These are phyloP conservation scores for Ophiostoma tasmaniense DNA, from an alignment of 2,329 filamentous ascomycete genomes.

Conservation along the genomic window DNA sequence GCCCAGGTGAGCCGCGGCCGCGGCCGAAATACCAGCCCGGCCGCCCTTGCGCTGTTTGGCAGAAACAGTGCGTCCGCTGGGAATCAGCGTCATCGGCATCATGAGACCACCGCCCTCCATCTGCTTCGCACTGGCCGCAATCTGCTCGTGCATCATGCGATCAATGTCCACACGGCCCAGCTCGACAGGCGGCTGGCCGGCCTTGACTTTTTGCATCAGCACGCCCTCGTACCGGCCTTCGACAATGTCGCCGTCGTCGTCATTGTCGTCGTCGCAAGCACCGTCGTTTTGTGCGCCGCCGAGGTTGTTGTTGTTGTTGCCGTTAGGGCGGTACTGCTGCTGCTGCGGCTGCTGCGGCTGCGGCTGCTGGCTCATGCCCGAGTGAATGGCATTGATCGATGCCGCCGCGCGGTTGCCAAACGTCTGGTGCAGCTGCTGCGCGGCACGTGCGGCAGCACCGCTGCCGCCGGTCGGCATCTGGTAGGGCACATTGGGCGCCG, in stretches of 20 bases:
- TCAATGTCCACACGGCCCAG: slow-evolving; percentile 59
- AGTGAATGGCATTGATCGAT: slow-evolving; percentile 56
- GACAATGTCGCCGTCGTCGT: slow-evolving; percentile 56
- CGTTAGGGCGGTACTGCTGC: slow-evolving; percentile 18
- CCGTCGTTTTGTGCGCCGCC: slow-evolving; percentile 64
- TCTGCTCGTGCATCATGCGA: slow-evolving; percentile 57
- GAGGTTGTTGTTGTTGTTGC: slow-evolving; percentile 18
- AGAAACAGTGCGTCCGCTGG: slow-evolving; percentile 32
- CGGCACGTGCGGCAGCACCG: slow-evolving; percentile 46
- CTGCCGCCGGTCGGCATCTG: slow-evolving; percentile 24
- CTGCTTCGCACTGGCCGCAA: slow-evolving; percentile 54
- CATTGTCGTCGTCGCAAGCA: slow-evolving; percentile 55
- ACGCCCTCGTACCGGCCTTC: slow-evolving; percentile 56
- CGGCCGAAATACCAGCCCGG: background rate
- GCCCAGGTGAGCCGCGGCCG: background rate
- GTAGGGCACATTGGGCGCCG: slow-evolving; percentile 25
- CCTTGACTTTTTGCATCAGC: slow-evolving; percentile 47
- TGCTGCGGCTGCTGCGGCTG: slow-evolving; percentile 20
- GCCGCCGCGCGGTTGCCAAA: slow-evolving; percentile 57
- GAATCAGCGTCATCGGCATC: slow-evolving; percentile 51
- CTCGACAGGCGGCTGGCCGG: slow-evolving; percentile 45
- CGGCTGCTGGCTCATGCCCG: slow-evolving; percentile 27
- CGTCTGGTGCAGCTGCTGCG: slow-evolving; percentile 47
- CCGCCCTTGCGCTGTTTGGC: background rate
- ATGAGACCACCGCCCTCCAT: slow-evolving; percentile 71